phyloP scores from a whole-genome alignment of 2,329 filamentous ascomycete species.

The Paracoccidioides lutzii region DNA sequence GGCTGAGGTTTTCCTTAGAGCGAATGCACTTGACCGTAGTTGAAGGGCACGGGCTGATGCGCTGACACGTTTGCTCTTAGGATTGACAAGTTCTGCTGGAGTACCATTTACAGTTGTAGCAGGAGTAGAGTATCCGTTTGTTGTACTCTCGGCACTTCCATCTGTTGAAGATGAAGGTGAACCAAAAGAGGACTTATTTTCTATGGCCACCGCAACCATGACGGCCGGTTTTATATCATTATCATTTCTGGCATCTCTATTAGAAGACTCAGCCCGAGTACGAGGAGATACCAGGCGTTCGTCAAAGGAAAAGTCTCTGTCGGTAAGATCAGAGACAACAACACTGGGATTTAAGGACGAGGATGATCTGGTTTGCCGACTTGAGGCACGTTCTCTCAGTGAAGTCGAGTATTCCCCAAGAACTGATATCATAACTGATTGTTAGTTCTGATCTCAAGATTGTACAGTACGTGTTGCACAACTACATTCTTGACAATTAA shows the following conservation, averaged over 20 bases:
- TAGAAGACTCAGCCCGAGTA: not conserved
- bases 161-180: conserved; percentile 29
- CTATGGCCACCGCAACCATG: conserved; percentile 23
- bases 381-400: not conserved
- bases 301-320: not conserved
- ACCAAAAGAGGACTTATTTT: conserved; percentile 14
- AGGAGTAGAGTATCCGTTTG: conserved; percentile 46
- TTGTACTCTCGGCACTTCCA: conserved; percentile 29
- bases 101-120: conserved; percentile 47
- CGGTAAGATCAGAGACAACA: not conserved
- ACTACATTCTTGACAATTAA: not conserved
- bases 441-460: not conserved
- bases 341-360: not conserved
- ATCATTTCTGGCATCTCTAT: not conserved
- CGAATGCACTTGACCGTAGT: conserved; percentile 39
- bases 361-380: conserved; percentile 2
- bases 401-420: not conserved
- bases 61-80: conserved; percentile 22
- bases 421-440: not conserved
- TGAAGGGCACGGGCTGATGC: conserved; percentile 35
- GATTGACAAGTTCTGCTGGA: conserved; percentile 30
- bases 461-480: not conserved
- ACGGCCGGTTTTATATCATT: not conserved
- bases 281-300: not conserved
- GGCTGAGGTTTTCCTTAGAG: conserved; percentile 25